A percentile compares a stretch with the other conserved stretches of the same genome.
Conservation (phyloP, 2,329 filamentous ascomycete genomes). For the Neopestalotiopsis sp. region DNA sequence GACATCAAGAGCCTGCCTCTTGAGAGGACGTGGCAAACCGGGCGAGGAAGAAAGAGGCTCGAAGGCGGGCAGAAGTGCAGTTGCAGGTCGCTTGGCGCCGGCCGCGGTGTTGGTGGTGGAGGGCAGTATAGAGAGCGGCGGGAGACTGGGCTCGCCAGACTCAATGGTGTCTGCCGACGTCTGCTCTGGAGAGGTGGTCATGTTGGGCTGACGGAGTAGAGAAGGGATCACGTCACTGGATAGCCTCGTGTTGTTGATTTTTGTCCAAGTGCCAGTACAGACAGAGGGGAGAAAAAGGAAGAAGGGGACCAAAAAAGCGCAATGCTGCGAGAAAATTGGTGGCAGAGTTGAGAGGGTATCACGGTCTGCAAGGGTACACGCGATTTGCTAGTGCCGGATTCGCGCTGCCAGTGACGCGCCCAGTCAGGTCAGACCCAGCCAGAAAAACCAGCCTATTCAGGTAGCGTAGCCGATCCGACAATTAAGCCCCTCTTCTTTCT, state of each 20-base stretch:
- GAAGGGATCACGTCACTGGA: constrained; percentile 9
- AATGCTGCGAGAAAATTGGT: constrained; percentile 19
- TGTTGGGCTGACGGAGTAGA: constrained; percentile 3
- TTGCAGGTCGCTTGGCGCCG: constrained; percentile 65
- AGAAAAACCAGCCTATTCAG: neutral
- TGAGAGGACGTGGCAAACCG: constrained; percentile 69
- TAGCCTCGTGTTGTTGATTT: constrained; percentile 2
- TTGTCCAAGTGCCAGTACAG: constrained; percentile 2
- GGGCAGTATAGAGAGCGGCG: constrained; percentile 30
- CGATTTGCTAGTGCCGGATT: constrained; percentile 19
- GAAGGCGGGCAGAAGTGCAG: constrained; percentile 77
- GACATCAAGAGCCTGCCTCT: constrained; percentile 63
- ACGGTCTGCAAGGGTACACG: constrained; percentile 21
- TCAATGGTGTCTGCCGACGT: constrained; percentile 18
- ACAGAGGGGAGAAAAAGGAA: neutral
- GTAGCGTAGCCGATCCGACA: constrained; percentile 11
- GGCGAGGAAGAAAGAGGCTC: constrained; percentile 82
- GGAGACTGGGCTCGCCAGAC: constrained; percentile 37
- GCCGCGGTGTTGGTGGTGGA: constrained; percentile 34
- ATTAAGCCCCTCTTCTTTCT: constrained; percentile 13
- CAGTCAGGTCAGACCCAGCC: constrained; percentile 1
- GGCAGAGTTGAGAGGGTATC: constrained; percentile 17
- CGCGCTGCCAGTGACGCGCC: constrained; percentile 21
- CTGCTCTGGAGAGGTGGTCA: constrained; percentile 18
- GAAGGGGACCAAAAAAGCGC: constrained; percentile 13